Base-by-base conservation (phyloP, 345 rosid species). In the Crucihimalaya himalaica region DNA sequence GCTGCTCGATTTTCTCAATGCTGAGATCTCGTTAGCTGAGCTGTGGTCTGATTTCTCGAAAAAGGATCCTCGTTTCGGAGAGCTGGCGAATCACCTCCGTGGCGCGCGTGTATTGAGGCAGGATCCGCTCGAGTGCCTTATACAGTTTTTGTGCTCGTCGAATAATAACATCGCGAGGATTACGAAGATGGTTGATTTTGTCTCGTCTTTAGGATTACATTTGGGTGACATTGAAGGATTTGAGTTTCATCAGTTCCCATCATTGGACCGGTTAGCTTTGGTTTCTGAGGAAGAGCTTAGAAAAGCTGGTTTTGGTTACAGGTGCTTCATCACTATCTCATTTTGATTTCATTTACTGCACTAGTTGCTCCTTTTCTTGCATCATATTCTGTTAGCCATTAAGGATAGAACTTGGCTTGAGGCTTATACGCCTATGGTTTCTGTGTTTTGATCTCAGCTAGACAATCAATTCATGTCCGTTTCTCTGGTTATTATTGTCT, bases 41-140 rank as follows among this genome's bases (percentile, higher is more conserved):
- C 54, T 91, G 12, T 87, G 96, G 93, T 75, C 74, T 25, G 86
- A 53, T 34, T 94, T 94, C 86, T 87, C 94, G 9, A 46, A 67
- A 16, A 77, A 81, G 3, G 98, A 94, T 69, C 57, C 84, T 35
- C 79, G 93, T 25, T 92, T 95, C 66, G 84, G 88, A 6, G 89
- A 83, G 74, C 74, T 95, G 51, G 88, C 96, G 11, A 74, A 34
- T 48, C 71, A 81, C 25, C 80, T 95, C 69, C 65, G 82, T 4
- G 97, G 99, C 16, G 97, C 97, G 15, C 86, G 99, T 76, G 98
- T 94, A 59, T 74, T 94, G 68, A 79, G 97, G 81, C 99, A 95
- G 86, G 89, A 90, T 54, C 97, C 99, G 19, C 75, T 89, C 5
- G 99, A 95, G 86, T 92, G 97, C 61, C 57, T 95, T 84, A 47